Evolutionary conservation across 345 rosid genomes (phyloP), one percentile per base, ranked within the genome.

Genomic region (Ricinus communis): DNA sequence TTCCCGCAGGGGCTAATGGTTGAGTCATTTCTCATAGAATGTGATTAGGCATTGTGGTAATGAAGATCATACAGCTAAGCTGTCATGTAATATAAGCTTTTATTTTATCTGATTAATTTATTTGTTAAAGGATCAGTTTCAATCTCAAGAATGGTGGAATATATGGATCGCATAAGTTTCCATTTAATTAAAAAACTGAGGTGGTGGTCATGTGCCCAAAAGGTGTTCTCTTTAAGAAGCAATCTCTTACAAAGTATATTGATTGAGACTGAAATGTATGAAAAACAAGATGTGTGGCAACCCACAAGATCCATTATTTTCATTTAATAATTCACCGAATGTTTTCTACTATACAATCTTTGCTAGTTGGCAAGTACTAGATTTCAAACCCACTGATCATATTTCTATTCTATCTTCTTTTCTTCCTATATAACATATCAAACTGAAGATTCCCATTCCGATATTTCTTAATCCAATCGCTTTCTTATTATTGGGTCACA

Each of bases 221-320:
- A 43, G 43, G 71, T 27, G 38, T 19, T 31, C 65, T 38, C 69
- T 24, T 67, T 71, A 52, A 54, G 27, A 46, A 66, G 46, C 73
- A 30, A 54, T 65, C 49, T 51, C 15, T 8, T 55, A 4, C 49
- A 56, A 56, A 40, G 72, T 59, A 73, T 69, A 64, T 18, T n/a
- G 69, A 25, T 68, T 55, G 46, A 43, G 69, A 61, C 6, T 33
- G 4, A 60, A 38, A 9, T 61, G 59, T 72, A 77, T 72, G 71
- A n/a, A n/a, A n/a, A n/a, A n/a, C n/a, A n/a, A 60, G 33, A 9
- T 61, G 59, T 72, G 79, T 72, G 71, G 82, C 28, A 56, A 61
- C 82, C 77, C 77, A 76, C 77, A 16, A 56, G 36, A 66, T 75
- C 77, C 77, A 62, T 43, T 57, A 5, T 64, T 72, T 54, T 55